Base-by-base conservation (phyloP, 2,329 filamentous ascomycete species). In the Colletotrichum gigasporum region DNA sequence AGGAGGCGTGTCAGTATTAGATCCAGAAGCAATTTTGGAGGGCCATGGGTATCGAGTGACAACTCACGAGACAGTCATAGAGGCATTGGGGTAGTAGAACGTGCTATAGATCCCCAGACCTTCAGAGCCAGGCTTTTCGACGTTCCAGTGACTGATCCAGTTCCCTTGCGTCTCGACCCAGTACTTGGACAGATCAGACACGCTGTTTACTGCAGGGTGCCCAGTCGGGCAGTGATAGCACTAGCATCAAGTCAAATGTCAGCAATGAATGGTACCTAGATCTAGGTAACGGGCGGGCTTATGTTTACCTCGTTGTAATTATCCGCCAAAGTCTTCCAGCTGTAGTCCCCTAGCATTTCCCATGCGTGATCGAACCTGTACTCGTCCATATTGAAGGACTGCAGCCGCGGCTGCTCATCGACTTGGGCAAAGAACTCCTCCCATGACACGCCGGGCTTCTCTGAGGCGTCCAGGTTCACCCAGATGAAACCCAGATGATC, bases 191-290 rank as follows among this genome's bases (percentile, higher is more conserved):
- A 83, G 73, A 47, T 83, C 78, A 24, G 79, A 75, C 4, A 83
- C 69, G 9, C 74, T 74, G 9, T 76, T 75, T 39, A 83, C 76
- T 48, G 80, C 77, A 0, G 82, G 82, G 60, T 84, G 82, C 1
- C 80, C 78, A 2, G 79, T 83, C 28, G 78, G 76, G 68, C 82
- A 84, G 71, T 84, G 82, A 69, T 84, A 84, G 72, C 67, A 69
- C 67, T 68, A 11, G 26, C 24, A 34, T 20, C n/a, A n/a, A 28
- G 22, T 26, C 30, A 32, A 42, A 68, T 68, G 4, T 66, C 59
- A 14, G 67, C 66, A 20, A 66, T 68, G 12, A 69, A 51, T 18
- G 39, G 41, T 12, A 68, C 37, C 35, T 59, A 69, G n/a, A n/a
- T n/a, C n/a, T n/a, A n/a, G n/a, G 50, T 65, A 51, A 20, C 67